Conservation (phyloP, 495 filamentous ascomycete species). For the Penicillium goetzii region DNA sequence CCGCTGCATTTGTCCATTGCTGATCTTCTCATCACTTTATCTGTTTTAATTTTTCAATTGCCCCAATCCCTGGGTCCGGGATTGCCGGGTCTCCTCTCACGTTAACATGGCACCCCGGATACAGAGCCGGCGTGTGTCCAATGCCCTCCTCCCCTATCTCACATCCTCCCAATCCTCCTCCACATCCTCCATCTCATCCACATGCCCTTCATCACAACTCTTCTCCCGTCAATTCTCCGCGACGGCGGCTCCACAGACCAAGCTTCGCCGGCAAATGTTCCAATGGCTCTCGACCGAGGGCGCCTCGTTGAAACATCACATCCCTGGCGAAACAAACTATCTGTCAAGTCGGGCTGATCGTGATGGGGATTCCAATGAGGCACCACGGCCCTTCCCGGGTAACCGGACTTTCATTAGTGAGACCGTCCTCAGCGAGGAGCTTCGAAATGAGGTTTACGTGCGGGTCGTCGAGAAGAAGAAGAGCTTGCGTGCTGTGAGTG, state of each 20-base stretch:
- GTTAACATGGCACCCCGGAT: conserved; percentile 51
- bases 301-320: conserved; percentile 55
- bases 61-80: conserved; percentile 12
- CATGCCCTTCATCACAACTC: conserved; percentile 29
- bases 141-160: conserved; percentile 44
- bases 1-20: conserved; percentile 15
- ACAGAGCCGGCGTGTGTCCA: conserved; percentile 45
- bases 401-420: conserved; percentile 75
- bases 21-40: background rate
- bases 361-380: conserved; percentile 23
- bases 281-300: conserved; percentile 68
- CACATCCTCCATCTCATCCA: conserved; percentile 18
- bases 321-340: conserved; percentile 67
- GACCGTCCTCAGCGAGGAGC: conserved; percentile 72
- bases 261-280: conserved; percentile 62
- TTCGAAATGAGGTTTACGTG: conserved; percentile 75
- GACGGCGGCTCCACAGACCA: conserved; percentile 48
- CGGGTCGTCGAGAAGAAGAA: conserved; percentile 65
- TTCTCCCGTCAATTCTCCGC: conserved; percentile 53
- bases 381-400: conserved; percentile 66
- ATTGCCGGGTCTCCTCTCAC: conserved; percentile 14
- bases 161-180: conserved; percentile 32
- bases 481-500: conserved; percentile 78
- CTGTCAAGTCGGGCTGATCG: conserved; percentile 40
- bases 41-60: conserved; percentile 3